Evolutionary conservation across 192 early-diverging fungal genomes (phyloP).

Genomic region (Backusella westeae): DNA sequence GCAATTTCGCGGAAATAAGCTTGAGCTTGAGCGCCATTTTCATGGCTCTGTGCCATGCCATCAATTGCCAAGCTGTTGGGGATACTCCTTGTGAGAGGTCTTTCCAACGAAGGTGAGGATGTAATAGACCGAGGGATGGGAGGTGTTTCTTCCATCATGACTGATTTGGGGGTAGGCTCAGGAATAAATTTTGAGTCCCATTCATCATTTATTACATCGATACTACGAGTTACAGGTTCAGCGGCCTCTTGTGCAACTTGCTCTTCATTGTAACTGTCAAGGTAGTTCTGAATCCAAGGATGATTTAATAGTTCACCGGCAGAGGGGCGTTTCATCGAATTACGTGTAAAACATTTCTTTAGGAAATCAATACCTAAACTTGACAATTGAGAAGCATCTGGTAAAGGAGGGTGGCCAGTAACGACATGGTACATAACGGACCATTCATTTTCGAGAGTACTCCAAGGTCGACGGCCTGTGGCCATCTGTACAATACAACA

Average conservation of each 20-base stretch:
- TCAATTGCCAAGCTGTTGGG: constrained; percentile 23
- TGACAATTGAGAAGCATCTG: constrained; percentile 65
- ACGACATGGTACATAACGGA: constrained; percentile 92
- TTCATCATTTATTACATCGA: neutral
- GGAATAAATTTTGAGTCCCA: neutral
- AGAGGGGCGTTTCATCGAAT: constrained; percentile 64
- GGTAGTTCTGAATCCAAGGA: constrained; percentile 62
- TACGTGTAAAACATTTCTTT: constrained; percentile 73
- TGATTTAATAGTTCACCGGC: constrained; percentile 74
- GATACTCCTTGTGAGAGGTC: constrained; percentile 15
- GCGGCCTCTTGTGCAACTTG: neutral
- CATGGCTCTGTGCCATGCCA: constrained; percentile 11
- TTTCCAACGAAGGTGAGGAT: constrained; percentile 2
- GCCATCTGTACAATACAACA: constrained; percentile 92
- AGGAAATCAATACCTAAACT: constrained; percentile 73
- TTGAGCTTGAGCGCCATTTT: constrained; percentile 23
- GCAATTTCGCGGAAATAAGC: constrained; percentile 19
- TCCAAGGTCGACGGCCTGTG: constrained; percentile 87
- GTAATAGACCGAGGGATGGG: neutral
- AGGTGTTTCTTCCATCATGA: neutral
- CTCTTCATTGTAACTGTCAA: constrained; percentile 15
- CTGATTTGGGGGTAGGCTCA: neutral
- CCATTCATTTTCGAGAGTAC: constrained; percentile 90
- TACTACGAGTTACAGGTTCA: neutral
- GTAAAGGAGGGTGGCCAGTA: constrained; percentile 73